Evolutionary conservation across 139 green algal species (phyloP).

Genomic region (Ettlia oleoabundans): DNA sequence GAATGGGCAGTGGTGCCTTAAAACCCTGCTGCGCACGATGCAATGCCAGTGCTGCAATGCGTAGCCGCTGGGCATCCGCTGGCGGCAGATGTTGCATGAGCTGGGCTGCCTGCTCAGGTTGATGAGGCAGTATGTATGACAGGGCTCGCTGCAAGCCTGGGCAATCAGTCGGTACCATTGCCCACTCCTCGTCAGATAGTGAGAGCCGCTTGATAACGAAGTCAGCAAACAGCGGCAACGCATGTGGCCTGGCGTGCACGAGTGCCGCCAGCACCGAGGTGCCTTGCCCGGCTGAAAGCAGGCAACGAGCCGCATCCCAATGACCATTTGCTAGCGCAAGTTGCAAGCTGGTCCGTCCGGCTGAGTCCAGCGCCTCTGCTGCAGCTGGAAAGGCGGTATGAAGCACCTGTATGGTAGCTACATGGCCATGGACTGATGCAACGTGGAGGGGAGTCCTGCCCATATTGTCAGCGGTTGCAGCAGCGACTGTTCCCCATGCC

Average conservation of each 20-base stretch:
- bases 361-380: background rate
- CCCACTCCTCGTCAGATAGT: background rate
- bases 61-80: background rate
- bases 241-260: background rate
- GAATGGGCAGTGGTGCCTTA: too few species aligned
- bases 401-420: too few species aligned
- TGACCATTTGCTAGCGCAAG: background rate
- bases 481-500: background rate
- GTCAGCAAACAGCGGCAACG: background rate
- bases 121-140: background rate
- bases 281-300: background rate
- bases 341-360: background rate
- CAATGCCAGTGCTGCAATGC: background rate
- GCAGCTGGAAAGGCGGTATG: background rate
- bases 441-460: background rate
- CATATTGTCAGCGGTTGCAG: background rate
- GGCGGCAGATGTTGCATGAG: background rate
- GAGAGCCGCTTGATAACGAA: background rate
- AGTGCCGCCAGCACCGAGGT: background rate
- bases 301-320: background rate
- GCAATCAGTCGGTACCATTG: background rate
- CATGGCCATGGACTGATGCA: background rate
- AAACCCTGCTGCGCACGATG: background rate
- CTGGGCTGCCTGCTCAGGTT: background rate
- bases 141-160: background rate